Evolutionary conservation across 768 basidiomycete species (phyloP), one percentile per base, ranked within the genome.

Genomic region (Megacollybia marginata): DNA sequence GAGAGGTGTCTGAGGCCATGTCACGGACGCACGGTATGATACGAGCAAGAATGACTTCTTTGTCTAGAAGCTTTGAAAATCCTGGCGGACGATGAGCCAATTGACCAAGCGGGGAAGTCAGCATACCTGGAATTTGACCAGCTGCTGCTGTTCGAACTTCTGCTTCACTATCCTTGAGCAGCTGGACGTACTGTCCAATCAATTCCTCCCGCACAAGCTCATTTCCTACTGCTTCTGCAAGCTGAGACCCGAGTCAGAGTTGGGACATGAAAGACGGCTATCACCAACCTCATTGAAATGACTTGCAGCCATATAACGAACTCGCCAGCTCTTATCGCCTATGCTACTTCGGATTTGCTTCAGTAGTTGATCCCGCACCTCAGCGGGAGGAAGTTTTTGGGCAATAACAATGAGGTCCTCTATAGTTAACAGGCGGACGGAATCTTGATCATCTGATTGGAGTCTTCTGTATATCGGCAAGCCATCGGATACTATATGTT

Each of bases 101-200:
- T 15, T 47, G 15, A 23, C 42, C 44, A 48, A 32, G 33, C 13
- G 49, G 51, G 36, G 46, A 34, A 1, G 13, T 23, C 19, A 40
- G 62, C 67, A 54, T 64, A 94, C 95, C 95, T 66, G 96, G 96
- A 55, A 99, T 91, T 66, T 98, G 96, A 35, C 90, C 91, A 35
- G 95, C 84, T 47, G 88, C 93, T 40, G 96, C 95, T 46, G 94
- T 97, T 55, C 94, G 83, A 38, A 97, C 96, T 69, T 99, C 96
- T 16, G 96, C 96, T 69, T 99, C 96, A 59, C 95, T 95, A 62
- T 99, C 96, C 67, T 97, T 98, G 61, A 99, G 72, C 49, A 99
- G 75, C 51, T 89, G 85, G 6, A 97, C 92, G 65, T 87, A 98
- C 54, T 95, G 92, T 28, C 82, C 82, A 55, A 94, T 92, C 53